These are phyloP conservation scores for Cladorrhinum sp. DNA, from an alignment of 2,329 filamentous ascomycete species.

Conservation along the genomic window DNA sequence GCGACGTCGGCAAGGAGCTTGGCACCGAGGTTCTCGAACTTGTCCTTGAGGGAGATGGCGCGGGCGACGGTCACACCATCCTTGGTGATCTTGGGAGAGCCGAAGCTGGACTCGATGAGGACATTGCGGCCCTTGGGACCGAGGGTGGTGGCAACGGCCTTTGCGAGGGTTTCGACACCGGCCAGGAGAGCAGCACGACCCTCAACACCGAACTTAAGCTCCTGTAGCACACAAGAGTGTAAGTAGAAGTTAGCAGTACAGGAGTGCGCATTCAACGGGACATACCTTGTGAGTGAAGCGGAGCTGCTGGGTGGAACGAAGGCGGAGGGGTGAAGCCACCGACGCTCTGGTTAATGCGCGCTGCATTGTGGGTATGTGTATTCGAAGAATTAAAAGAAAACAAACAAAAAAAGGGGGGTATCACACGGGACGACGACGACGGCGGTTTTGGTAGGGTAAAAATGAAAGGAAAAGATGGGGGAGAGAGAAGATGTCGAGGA, in stretches of 20 bases:
- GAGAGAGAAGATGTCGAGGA: neutral
- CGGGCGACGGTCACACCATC: constrained; percentile 89
- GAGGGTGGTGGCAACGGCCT: constrained; percentile 91
- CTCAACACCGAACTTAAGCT: constrained; percentile 98
- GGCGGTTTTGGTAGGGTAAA: constrained; percentile 7
- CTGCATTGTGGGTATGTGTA: constrained; percentile 65
- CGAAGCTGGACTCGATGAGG: constrained; percentile 96
- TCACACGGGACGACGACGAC: constrained; percentile 18
- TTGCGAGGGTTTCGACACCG: constrained; percentile 95
- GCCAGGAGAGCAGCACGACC: constrained; percentile 82
- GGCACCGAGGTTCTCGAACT: constrained; percentile 99
- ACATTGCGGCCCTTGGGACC: constrained; percentile 99
- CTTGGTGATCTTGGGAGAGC: constrained; percentile 99
- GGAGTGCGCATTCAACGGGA: constrained; percentile 13
- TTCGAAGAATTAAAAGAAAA: constrained; percentile 31
- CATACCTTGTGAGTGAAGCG: constrained; percentile 96
- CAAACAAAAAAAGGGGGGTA: constrained; percentile 26
- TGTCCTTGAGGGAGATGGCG: constrained; percentile 92
- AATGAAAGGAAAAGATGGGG: constrained; percentile 16
- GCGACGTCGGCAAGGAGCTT: constrained; percentile 96
- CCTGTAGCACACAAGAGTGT: constrained; percentile 50
- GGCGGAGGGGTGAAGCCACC: constrained; percentile 65
- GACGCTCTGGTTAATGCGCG: constrained; percentile 86
- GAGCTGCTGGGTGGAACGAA: constrained; percentile 78
- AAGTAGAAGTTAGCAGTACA: constrained; percentile 26